Percentiles rank a stretch among this genome's conserved stretches.
Conservation (phyloP, 257 asterid species). For the Perilla frutescens region DNA sequence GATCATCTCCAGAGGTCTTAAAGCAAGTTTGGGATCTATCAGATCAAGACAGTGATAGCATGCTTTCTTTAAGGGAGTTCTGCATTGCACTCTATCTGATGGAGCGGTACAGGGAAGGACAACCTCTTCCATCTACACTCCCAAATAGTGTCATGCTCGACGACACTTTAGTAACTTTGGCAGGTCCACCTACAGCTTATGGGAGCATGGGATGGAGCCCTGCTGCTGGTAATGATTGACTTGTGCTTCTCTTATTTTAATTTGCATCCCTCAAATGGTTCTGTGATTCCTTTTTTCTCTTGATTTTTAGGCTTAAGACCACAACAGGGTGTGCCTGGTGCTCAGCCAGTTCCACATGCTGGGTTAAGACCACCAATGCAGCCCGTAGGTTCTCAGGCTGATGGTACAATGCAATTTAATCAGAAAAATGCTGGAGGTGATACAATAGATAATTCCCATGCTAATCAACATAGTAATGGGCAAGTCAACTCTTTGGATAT, state of each 20-base stretch:
- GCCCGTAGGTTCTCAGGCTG: slow-evolving; percentile 59
- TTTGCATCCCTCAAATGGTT: slow-evolving; percentile 26
- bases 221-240: slow-evolving; percentile 60
- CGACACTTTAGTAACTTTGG: slow-evolving; percentile 72
- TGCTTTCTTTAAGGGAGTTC: slow-evolving; percentile 95
- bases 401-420: slow-evolving; percentile 65
- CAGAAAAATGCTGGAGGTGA: slow-evolving; percentile 56
- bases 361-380: slow-evolving; percentile 79
- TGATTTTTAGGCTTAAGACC: slow-evolving; percentile 66
- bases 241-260: slow-evolving; percentile 26
- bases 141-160: slow-evolving; percentile 91
- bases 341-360: slow-evolving; percentile 56
- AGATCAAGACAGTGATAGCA: slow-evolving; percentile 95
- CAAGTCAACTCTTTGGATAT: slow-evolving; percentile 46
- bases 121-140: slow-evolving; percentile 68
- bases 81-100: slow-evolving; percentile 86
- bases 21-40: slow-evolving; percentile 99
- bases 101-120: slow-evolving; percentile 95
- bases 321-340: slow-evolving; percentile 64
- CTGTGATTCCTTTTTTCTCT: slow-evolving; percentile 30
- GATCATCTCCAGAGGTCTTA: slow-evolving; percentile 75
- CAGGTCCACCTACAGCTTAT: slow-evolving; percentile 81
- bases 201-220: slow-evolving; percentile 71
- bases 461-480: slow-evolving; percentile 62
- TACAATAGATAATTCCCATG: slow-evolving; percentile 51